Percentiles rank a stretch among this genome's conserved stretches.
Conservation (phyloP, 768 basidiomycete genomes). For the Xerocomus brunneocitrinus region DNA sequence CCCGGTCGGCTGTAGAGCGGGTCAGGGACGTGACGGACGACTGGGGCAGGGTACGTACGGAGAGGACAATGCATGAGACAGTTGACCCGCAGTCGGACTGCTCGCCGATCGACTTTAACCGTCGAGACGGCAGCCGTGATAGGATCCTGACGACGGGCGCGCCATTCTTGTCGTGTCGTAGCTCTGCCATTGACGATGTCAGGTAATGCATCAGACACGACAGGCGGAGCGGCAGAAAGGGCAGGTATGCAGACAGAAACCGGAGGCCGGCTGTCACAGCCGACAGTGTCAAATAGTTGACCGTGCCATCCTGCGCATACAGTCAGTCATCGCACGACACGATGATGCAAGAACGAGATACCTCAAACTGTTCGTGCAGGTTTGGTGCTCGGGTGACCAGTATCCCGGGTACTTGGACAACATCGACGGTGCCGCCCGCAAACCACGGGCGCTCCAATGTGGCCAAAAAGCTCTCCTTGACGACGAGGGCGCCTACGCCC, state of each 20-base stretch:
- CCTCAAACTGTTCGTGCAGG: conserved; percentile 76
- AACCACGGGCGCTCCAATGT: conserved; percentile 75
- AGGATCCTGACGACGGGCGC: conserved; percentile 64
- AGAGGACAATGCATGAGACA: conserved; percentile 58
- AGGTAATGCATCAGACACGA: conserved; percentile 65
- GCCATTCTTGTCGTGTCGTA: conserved; percentile 60
- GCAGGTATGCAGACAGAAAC: conserved; percentile 73
- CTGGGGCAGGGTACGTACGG: conserved; percentile 38
- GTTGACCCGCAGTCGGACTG: conserved; percentile 63
- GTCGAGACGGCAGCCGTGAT: conserved; percentile 53
- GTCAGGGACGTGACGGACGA: background rate
- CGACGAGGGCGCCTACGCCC: conserved; percentile 74
- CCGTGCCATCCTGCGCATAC: conserved; percentile 66
- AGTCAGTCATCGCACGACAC: conserved; percentile 2
- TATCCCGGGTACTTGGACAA: conserved; percentile 77
- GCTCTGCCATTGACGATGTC: conserved; percentile 45
- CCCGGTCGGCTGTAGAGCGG: conserved; percentile 48
- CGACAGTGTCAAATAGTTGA: conserved; percentile 74
- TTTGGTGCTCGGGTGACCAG: conserved; percentile 57
- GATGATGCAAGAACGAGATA: conserved; percentile 26
- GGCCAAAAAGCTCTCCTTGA: conserved; percentile 62
- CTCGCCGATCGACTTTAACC: conserved; percentile 55
- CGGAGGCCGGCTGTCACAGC: conserved; percentile 77
- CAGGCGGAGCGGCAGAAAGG: conserved; percentile 72
- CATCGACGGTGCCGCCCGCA: conserved; percentile 75